Conservation (phyloP, 768 basidiomycete species). For the Gelatoporia subvermispora region DNA sequence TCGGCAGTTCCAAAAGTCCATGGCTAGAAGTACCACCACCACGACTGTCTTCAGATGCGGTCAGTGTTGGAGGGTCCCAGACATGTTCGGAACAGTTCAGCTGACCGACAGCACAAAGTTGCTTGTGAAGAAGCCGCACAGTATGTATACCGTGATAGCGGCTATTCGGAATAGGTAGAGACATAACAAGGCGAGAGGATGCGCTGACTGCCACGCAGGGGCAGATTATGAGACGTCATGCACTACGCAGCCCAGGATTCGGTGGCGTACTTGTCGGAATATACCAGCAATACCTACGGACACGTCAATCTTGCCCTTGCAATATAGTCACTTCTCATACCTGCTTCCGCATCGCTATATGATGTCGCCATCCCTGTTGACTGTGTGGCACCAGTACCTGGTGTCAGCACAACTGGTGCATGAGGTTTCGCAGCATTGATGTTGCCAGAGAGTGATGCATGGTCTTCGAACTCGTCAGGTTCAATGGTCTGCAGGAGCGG, state of each 20-base stretch:
- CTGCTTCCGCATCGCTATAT: slow-evolving; percentile 70
- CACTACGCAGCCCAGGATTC: neutral
- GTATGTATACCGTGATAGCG: slow-evolving; percentile 88
- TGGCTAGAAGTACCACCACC: slow-evolving; percentile 89
- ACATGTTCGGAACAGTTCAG: slow-evolving; percentile 4
- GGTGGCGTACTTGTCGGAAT: slow-evolving; percentile 58
- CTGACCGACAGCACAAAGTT: slow-evolving; percentile 92
- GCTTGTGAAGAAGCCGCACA: slow-evolving; percentile 86
- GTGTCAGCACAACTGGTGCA: slow-evolving; percentile 53
- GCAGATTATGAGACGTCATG: neutral
- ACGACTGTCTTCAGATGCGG: slow-evolving; percentile 75
- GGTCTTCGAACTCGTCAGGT: slow-evolving; percentile 62
- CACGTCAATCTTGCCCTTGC: neutral
- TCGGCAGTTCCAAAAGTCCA: slow-evolving; percentile 99
- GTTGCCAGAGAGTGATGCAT: slow-evolving; percentile 28
- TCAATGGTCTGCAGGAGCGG: slow-evolving; percentile 79
- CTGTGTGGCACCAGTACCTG: slow-evolving; percentile 37
- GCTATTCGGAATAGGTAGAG: slow-evolving; percentile 84
- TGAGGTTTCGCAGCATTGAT: slow-evolving; percentile 28
- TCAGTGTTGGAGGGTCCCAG: slow-evolving; percentile 1
- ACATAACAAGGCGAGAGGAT: slow-evolving; percentile 80
- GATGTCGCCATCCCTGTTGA: slow-evolving; percentile 43
- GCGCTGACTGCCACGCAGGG: slow-evolving; percentile 63
- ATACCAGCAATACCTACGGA: slow-evolving; percentile 56
- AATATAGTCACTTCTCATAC: slow-evolving; percentile 32